Conservation (phyloP, 306 rosid species). For the Quillaja saponaria region DNA sequence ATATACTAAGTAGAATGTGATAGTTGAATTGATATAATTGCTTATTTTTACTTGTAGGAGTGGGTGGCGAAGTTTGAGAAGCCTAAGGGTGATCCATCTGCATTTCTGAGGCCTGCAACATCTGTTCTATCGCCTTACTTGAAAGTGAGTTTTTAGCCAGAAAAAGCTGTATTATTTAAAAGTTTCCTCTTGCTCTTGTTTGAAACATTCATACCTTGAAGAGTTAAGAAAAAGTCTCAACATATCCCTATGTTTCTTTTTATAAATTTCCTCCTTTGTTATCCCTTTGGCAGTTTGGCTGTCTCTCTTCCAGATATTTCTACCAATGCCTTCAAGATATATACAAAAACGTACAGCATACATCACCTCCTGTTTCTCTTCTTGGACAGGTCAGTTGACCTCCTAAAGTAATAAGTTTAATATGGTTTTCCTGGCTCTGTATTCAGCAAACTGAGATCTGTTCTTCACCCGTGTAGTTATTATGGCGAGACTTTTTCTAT, state of each 20-base stretch:
- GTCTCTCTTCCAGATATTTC: slow-evolving; percentile 89
- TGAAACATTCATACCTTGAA: neutral
- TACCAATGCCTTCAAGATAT: slow-evolving; percentile 70
- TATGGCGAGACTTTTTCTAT: slow-evolving; percentile 95
- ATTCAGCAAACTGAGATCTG: slow-evolving; percentile 36
- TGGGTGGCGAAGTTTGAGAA: slow-evolving; percentile 94
- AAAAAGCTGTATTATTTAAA: slow-evolving; percentile 14
- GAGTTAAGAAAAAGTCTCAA: neutral
- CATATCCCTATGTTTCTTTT: neutral
- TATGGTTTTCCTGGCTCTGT: slow-evolving; percentile 8
- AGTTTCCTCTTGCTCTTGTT: slow-evolving; percentile 13
- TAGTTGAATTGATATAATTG: no score
- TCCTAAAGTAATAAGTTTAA: slow-evolving; percentile 14
- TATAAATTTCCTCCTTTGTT: slow-evolving; percentile 17
- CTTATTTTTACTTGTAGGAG: slow-evolving; percentile 38
- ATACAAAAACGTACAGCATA: slow-evolving; percentile 61
- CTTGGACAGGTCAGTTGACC: slow-evolving; percentile 71
- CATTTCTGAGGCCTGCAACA: slow-evolving; percentile 81
- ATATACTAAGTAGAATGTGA: slow-evolving; percentile 9
- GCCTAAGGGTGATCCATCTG: slow-evolving; percentile 91
- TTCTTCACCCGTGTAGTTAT: slow-evolving; percentile 46
- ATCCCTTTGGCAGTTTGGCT: slow-evolving; percentile 75
- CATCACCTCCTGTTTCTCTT: slow-evolving; percentile 88
- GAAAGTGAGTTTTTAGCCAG: slow-evolving; percentile 65
- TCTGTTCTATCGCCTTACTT: slow-evolving; percentile 87